Evolutionary conservation across 176 grass and related monocot species (phyloP).

Genomic region (Carex scoparia): DNA sequence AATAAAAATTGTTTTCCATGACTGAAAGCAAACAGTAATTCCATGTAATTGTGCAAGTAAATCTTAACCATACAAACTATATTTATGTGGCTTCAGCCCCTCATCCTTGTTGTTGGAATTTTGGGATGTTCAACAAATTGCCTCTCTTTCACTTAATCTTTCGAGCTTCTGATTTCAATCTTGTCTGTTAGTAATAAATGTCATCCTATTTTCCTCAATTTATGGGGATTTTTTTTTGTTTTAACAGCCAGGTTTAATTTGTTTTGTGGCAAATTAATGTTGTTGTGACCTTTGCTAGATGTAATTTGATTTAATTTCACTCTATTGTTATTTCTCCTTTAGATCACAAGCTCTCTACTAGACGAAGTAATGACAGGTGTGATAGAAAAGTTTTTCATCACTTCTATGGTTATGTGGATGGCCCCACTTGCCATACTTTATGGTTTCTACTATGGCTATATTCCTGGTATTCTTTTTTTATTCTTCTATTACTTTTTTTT

Average conservation of each 20-base stretch:
- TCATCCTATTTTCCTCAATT: too few relatives aligned
- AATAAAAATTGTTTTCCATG: not conserved
- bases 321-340: not conserved
- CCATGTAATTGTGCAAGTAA: too few relatives aligned
- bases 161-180: too few relatives aligned
- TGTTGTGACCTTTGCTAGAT: not conserved
- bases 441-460: constrained; percentile 61
- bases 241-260: not conserved
- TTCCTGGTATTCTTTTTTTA: constrained; percentile 58
- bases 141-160: too few relatives aligned
- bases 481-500: constrained; percentile 9
- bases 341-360: not conserved
- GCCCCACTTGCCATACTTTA: constrained; percentile 65
- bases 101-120: too few relatives aligned
- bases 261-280: not conserved
- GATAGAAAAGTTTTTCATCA: constrained; percentile 60
- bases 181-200: too few relatives aligned
- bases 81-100: too few relatives aligned
- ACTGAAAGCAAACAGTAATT: too few relatives aligned
- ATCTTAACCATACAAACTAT: too few relatives aligned
- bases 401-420: constrained; percentile 89
- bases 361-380: constrained; percentile 56
- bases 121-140: too few relatives aligned
- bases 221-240: not conserved
- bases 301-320: not conserved